Percentiles rank a stretch among this genome's conserved stretches.
These are phyloP conservation scores for Cicer pinnatifidum DNA, from an alignment of 306 rosid species.

Conservation along the genomic window DNA sequence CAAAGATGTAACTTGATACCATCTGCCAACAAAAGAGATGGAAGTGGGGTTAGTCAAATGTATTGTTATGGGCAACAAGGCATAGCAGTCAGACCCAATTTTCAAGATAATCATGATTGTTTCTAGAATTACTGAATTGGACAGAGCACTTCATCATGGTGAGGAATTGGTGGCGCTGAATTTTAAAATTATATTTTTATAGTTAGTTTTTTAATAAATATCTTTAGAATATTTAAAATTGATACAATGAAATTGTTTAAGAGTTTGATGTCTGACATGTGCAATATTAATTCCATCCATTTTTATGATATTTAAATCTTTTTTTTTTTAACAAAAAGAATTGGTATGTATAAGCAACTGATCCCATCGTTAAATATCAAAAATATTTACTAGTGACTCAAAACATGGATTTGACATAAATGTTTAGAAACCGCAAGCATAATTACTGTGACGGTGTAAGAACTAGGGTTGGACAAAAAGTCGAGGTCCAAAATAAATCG, in stretches of 20 bases:
- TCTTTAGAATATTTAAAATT: no score
- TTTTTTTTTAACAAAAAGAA: no score
- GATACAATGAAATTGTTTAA: no score
- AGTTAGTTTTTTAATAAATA: no score
- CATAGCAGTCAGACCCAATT: conserved; percentile 21
- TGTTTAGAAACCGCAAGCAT: not conserved
- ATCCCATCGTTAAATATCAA: no score
- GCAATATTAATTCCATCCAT: no score
- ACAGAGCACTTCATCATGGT: not conserved
- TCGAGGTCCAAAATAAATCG: no score
- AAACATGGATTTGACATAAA: not conserved
- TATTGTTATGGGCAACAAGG: conserved; percentile 26
- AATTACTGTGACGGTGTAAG: not conserved
- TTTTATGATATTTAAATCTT: no score
- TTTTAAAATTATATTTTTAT: no score
- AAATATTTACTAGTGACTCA: not conserved
- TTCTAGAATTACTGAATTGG: not conserved
- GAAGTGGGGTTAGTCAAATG: conserved; percentile 42
- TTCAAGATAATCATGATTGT: conserved; percentile 14
- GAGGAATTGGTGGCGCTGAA: not conserved
- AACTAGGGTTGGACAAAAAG: no score
- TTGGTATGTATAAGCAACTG: no score
- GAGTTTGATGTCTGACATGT: no score
- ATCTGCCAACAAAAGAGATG: not conserved
- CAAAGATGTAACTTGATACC: conserved; percentile 35